phyloP scores from a whole-genome alignment of 257 asterid species.

The Salvia hispanica region DNA sequence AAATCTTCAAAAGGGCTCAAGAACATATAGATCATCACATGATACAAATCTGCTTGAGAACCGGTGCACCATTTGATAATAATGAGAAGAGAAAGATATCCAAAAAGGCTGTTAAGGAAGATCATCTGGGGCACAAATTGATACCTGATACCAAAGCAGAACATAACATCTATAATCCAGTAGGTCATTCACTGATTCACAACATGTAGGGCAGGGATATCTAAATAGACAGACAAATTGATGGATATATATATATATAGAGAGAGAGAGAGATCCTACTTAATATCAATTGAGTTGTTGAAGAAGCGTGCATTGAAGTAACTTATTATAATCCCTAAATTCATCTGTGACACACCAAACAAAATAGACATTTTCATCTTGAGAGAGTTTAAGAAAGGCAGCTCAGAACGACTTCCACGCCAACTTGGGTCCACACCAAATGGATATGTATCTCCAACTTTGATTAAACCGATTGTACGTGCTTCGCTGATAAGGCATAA shows the following conservation, averaged over 20 bases:
- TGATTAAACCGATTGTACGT: constrained; percentile 62
- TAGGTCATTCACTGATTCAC: constrained; percentile 11
- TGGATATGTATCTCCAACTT: constrained; percentile 78
- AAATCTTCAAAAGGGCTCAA: constrained; percentile 93
- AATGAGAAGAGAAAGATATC: constrained; percentile 94
- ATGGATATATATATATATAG: not conserved
- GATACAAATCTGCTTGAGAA: constrained; percentile 96
- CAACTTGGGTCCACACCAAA: constrained; percentile 99
- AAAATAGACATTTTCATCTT: constrained; percentile 98
- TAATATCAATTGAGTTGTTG: constrained; percentile 67
- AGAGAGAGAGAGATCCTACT: constrained; percentile 45
- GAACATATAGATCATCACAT: constrained; percentile 99
- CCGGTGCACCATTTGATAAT: constrained; percentile 92
- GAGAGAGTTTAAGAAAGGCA: constrained; percentile 94
- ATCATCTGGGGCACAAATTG: constrained; percentile 93
- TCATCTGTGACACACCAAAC: constrained; percentile 93
- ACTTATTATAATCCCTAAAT: constrained; percentile 85
- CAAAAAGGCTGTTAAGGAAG: constrained; percentile 95
- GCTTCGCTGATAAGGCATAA: constrained; percentile 70
- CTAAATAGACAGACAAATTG: too few species aligned
- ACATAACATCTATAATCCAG: constrained; percentile 23
- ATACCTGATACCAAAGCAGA: constrained; percentile 58
- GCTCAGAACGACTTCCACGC: constrained; percentile 98
- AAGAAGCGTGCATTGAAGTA: constrained; percentile 88
- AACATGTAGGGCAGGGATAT: not conserved